Conservation (phyloP, 441 rosid genomes). For the Flueggea neowawraea region DNA sequence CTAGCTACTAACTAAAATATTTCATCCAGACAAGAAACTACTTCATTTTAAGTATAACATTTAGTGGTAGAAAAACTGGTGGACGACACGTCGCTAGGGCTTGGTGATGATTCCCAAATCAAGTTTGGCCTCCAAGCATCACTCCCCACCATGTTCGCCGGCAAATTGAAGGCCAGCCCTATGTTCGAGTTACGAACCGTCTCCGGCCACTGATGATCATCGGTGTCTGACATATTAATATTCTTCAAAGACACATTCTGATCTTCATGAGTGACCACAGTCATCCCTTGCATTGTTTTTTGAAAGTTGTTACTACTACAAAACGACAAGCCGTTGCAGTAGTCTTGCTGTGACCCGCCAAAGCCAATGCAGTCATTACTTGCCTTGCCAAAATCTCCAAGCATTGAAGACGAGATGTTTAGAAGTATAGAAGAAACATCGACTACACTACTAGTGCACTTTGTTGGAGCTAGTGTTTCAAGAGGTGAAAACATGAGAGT, state of each 20-base stretch:
- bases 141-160: constrained; percentile 8
- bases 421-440: constrained; percentile 40
- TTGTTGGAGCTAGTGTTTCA: constrained; percentile 30
- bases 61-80: constrained; percentile 30
- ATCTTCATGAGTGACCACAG: constrained; percentile 1
- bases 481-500: constrained; percentile 38
- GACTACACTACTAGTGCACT: constrained; percentile 9
- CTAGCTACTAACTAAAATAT: not conserved
- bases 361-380: constrained; percentile 19
- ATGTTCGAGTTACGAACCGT: constrained; percentile 13
- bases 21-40: not conserved
- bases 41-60: constrained; percentile 28
- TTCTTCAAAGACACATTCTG: constrained; percentile 16
- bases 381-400: constrained; percentile 24
- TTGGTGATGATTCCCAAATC: constrained; percentile 41
- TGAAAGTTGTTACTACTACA: constrained; percentile 7
- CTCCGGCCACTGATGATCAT: constrained; percentile 29
- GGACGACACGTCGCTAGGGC: constrained; percentile 31
- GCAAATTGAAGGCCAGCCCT: constrained; percentile 32
- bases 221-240: constrained; percentile 4
- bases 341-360: constrained; percentile 24
- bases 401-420: constrained; percentile 45
- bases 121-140: constrained; percentile 46
- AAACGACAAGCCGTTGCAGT: constrained; percentile 24
- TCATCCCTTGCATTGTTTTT: constrained; percentile 20